Base-by-base conservation (phyloP, 805 yeast species). In the Clavispora phyllophila region DNA sequence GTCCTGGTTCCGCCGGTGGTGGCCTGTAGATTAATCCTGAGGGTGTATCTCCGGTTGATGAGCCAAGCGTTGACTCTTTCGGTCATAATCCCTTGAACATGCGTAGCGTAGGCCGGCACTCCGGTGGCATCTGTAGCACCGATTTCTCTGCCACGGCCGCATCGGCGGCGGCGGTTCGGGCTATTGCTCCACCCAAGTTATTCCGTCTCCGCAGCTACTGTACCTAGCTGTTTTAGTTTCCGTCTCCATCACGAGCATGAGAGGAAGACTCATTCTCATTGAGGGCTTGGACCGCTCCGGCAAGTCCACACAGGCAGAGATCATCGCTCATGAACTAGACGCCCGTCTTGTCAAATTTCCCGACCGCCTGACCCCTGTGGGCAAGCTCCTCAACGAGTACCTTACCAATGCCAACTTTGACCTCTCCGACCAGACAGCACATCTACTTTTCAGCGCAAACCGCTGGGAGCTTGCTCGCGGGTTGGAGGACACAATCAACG, bases 281-380 rank as follows among this genome's bases (percentile, higher is more conserved):
- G 99, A 93, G 62, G 99, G 99, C 0, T 76, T 93, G 1, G 99
- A 93, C 56, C 68, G 99, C 39, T 84, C 97, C 0, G 99, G 99
- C 0, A 93, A 93, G 56, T 79, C 96, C 3, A 89, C 97, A 0
- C 99, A 93, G 58, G 68, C 70, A 1, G 56, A 65, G 5, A 73
- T 73, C 3, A 58, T 70, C 4, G 41, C 54, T 1, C 38, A 40
- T 10, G 41, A 45, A 24, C 50, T 65, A 13, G 22, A 50, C 9
- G 53, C 55, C 13, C 68, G 69, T 42, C 62, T 85, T 27, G 55
- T 85, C 47, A 90, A 88, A 60, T 90, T 93, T 51, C 99, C 99
- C 12, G 91, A 90, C 39, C 72, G 99, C 46, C 69, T 85, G 0
- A 93, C 98, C 0, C 73, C 75, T 9, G 84, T 88, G 33, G 99